Evolutionary conservation across 805 yeast genomes (phyloP).

Genomic region (Cyberlindnera saturnus): DNA sequence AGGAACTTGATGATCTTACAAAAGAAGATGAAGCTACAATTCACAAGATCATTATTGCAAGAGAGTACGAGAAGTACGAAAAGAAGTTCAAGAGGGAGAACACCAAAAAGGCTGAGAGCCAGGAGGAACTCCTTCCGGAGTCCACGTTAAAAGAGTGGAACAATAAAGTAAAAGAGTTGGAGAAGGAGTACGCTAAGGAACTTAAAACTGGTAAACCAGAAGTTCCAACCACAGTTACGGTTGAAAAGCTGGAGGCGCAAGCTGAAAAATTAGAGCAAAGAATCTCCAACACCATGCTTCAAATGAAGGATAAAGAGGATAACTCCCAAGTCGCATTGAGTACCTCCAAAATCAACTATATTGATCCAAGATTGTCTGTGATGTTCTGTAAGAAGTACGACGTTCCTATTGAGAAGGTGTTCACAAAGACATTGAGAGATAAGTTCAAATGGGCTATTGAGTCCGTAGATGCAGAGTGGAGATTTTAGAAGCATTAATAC

Average conservation of each 20-base stretch:
- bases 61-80: conserved; percentile 57
- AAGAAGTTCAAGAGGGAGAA: conserved; percentile 72
- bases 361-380: conserved; percentile 89
- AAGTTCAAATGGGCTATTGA: conserved; percentile 96
- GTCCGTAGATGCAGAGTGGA: conserved; percentile 83
- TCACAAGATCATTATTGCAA: conserved; percentile 52
- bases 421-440: conserved; percentile 85
- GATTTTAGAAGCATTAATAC: conserved; percentile 39
- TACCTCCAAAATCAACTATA: conserved; percentile 90
- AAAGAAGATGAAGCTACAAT: conserved; percentile 59
- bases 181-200: conserved; percentile 50
- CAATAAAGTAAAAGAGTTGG: conserved; percentile 45
- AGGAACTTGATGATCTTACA: conserved; percentile 59
- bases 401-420: conserved; percentile 89
- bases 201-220: conserved; percentile 52
- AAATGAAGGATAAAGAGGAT: conserved; percentile 87
- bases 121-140: conserved; percentile 45
- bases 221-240: conserved; percentile 39
- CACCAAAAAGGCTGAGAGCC: conserved; percentile 60
- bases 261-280: conserved; percentile 68
- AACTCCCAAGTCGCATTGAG: conserved; percentile 90
- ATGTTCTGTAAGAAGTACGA: conserved; percentile 78
- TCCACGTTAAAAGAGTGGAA: conserved; percentile 55
- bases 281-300: conserved; percentile 60
- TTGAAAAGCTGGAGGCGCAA: conserved; percentile 66